Percentiles rank a stretch among this genome's conserved stretches.
phyloP scores from a whole-genome alignment of 768 basidiomycete genomes.

The Neoboletus subvelutipes region DNA sequence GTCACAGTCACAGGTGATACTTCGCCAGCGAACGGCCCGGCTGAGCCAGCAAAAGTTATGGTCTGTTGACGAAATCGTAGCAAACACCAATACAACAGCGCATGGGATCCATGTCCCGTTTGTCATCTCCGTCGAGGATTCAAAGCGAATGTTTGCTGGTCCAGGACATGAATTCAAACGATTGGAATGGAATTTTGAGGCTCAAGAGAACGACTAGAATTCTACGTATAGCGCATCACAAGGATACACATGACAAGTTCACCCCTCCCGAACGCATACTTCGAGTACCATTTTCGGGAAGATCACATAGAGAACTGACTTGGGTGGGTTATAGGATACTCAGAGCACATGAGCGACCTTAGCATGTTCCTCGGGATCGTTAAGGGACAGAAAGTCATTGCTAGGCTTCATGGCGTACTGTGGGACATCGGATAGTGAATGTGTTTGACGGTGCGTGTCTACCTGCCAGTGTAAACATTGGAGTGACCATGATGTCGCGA shows the following conservation, averaged over 20 bases:
- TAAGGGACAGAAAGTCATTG: slow-evolving; percentile 23
- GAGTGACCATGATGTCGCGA: not conserved
- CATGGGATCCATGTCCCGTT: not conserved
- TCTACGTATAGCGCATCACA: slow-evolving; percentile 3
- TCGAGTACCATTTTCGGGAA: not conserved
- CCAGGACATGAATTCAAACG: not conserved
- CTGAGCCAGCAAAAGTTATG: not conserved
- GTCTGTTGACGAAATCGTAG: not conserved
- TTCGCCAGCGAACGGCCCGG: not conserved
- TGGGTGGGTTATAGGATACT: not conserved
- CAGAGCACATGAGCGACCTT: slow-evolving; percentile 19
- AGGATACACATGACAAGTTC: not conserved
- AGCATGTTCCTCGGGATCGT: slow-evolving; percentile 18
- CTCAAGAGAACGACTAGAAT: slow-evolving; percentile 11
- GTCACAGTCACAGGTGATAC: slow-evolving; percentile 11
- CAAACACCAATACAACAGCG: not conserved
- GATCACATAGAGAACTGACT: not conserved
- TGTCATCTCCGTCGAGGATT: not conserved
- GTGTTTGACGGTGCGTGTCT: slow-evolving; percentile 28
- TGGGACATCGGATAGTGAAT: slow-evolving; percentile 25
- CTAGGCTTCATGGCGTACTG: slow-evolving; percentile 24
- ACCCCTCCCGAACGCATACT: not conserved
- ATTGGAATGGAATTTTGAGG: not conserved
- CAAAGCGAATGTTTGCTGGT: not conserved
- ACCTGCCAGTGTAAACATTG: slow-evolving; percentile 20